Evolutionary conservation across 169 alveolate genomes (phyloP).

Genomic region (Plasmodium berghei): DNA sequence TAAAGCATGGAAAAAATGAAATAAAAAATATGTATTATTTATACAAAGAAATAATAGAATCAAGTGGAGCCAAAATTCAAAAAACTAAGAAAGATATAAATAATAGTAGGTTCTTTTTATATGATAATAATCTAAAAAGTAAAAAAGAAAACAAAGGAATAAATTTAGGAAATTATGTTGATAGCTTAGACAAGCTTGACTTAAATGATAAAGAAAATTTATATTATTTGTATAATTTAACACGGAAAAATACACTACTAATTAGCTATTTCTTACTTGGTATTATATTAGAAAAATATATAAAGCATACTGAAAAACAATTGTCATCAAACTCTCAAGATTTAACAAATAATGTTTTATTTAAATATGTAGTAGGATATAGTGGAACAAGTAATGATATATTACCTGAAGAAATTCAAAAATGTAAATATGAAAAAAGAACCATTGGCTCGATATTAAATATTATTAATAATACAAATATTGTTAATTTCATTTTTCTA

Average conservation of each 20-base stretch:
- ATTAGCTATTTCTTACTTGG: conserved; percentile 87
- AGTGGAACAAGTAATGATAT: conserved; percentile 95
- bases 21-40: conserved; percentile 51
- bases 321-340: conserved; percentile 93
- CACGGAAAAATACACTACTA: conserved; percentile 84
- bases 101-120: conserved; percentile 55
- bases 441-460: conserved; percentile 90
- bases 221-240: conserved; percentile 78
- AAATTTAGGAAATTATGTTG: conserved; percentile 40
- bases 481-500: conserved; percentile 71
- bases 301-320: conserved; percentile 90
- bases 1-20: conserved; percentile 7
- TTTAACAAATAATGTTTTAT: conserved; percentile 89
- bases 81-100: conserved; percentile 78
- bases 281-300: conserved; percentile 86
- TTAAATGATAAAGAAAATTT: conserved; percentile 88
- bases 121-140: conserved; percentile 47
- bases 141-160: conserved; percentile 26
- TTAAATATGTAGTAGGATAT: conserved; percentile 92
- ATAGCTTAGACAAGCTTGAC: conserved; percentile 85
- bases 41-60: conserved; percentile 72
- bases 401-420: conserved; percentile 91
- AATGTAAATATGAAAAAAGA: conserved; percentile 90
- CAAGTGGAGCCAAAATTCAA: conserved; percentile 72
- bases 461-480: conserved; percentile 80